Base-by-base conservation (phyloP, 768 basidiomycete genomes). In the Scleroderma bovista region DNA sequence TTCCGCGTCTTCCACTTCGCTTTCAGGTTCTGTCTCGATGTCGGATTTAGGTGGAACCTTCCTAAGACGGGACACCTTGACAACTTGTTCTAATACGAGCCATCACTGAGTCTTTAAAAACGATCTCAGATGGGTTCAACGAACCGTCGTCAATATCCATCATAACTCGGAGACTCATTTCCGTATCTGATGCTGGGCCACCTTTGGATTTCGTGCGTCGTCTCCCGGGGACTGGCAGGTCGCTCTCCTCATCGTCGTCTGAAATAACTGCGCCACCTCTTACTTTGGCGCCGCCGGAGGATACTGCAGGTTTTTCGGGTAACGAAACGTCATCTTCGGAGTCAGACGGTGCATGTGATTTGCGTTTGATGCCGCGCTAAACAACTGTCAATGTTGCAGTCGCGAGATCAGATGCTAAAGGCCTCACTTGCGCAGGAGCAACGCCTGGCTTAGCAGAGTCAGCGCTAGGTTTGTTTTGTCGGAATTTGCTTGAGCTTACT, bases 131-230 rank as follows among this genome's bases (percentile, higher is more conserved):
- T 22, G 7, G 58, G 59, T 12, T 72, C 67, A 40, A 58, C 70
- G 15, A 53, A 84, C 87, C 80, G 57, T 88, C 87, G 49, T 87
- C 86, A 47, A 88, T 75, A 45, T 89, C 86, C 86, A 88, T 87
- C 72, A 88, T 76, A 10, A 78, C 83, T n/a, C 64, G 63, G 43
- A 76, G 44, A 39, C 75, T 77, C 54, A 50, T 61, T 55, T 68
- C 78, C 15, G 72, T 69, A 50, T 81, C 77, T 9, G 71, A 72
- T 63, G 56, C 72, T 64, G 64, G 46, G 53, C 51, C 60, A 40
- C 68, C 57, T 59, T 72, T 74, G 45, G 70, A 61, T 22, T 58
- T 59, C 38, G 39, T 64, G 37, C 59, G 66, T 57, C 32, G 62
- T 51, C 10, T 64, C 54, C 32, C 63, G 3, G 51, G 48, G 37